Percentiles rank a stretch among this genome's conserved stretches.
These are phyloP conservation scores for Beauveria australis DNA, from an alignment of 2,329 filamentous ascomycete species.

Conservation along the genomic window DNA sequence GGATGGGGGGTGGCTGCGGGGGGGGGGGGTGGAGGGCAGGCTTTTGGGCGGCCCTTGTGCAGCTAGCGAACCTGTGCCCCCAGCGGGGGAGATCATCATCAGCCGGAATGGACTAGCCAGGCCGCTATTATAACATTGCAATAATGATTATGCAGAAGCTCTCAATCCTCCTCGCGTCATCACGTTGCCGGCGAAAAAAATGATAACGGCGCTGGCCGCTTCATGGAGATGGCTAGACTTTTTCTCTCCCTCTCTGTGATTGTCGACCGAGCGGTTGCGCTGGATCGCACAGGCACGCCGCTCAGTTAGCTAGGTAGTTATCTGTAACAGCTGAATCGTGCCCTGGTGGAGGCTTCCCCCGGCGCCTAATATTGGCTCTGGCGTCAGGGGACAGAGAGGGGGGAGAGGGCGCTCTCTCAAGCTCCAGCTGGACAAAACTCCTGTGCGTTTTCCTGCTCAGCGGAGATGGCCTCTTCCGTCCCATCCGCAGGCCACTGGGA, in stretches of 20 bases:
- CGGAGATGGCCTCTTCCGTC: slow-evolving; percentile 5
- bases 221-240: not conserved
- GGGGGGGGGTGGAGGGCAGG: too few relatives aligned
- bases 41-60: not conserved
- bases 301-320: not conserved
- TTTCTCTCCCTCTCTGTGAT: not conserved
- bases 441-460: not conserved
- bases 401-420: not conserved
- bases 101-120: not conserved
- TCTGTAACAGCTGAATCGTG: slow-evolving; percentile 1
- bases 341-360: not conserved
- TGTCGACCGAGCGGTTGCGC: too few relatives aligned
- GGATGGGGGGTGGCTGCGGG: too few relatives aligned
- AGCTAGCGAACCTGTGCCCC: not conserved
- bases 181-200: too few relatives aligned
- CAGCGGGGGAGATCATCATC: not conserved
- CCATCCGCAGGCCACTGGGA: not conserved
- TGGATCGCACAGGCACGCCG: not conserved
- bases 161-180: too few relatives aligned
- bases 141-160: not conserved
- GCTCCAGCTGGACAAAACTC: slow-evolving; percentile 4
- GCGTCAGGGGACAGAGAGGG: not conserved
- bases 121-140: too few relatives aligned
- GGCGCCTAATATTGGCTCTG: not conserved
- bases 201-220: too few relatives aligned